phyloP scores from a whole-genome alignment of 768 basidiomycete genomes.

The Mycena vitilis region DNA sequence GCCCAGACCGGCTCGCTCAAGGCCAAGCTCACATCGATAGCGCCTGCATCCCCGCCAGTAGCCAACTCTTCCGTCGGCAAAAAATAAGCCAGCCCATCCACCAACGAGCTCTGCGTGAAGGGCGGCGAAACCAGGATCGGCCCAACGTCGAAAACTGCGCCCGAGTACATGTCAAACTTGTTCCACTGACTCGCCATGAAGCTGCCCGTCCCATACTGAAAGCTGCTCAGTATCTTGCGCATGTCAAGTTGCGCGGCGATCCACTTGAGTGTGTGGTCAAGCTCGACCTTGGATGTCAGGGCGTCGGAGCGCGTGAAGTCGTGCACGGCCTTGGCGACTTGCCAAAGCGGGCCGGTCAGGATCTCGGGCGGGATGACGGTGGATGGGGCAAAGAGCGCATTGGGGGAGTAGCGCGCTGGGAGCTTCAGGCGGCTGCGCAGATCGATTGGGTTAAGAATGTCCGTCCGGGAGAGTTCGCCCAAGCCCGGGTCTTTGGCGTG shows the following conservation, averaged over 20 bases:
- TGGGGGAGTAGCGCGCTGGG: slow-evolving; percentile 31
- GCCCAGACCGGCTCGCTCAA: slow-evolving; percentile 36
- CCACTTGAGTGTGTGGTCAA: slow-evolving; percentile 32
- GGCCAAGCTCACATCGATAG: slow-evolving; percentile 36
- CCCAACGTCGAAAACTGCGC: slow-evolving; percentile 29
- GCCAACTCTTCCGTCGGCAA: slow-evolving; percentile 30
- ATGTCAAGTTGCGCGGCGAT: slow-evolving; percentile 35
- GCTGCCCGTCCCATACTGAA: slow-evolving; percentile 36
- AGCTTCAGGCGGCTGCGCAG: slow-evolving; percentile 27
- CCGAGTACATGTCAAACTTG: slow-evolving; percentile 38
- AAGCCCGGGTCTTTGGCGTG: slow-evolving; percentile 17
- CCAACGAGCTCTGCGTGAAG: slow-evolving; percentile 34
- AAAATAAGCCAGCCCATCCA: slow-evolving; percentile 36
- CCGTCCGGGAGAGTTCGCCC: slow-evolving; percentile 30
- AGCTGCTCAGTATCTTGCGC: slow-evolving; percentile 9
- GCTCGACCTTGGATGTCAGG: slow-evolving; percentile 10
- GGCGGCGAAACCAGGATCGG: slow-evolving; percentile 37
- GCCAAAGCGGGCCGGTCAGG: slow-evolving; percentile 35
- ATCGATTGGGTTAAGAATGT: slow-evolving; percentile 37
- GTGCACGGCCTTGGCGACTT: slow-evolving; percentile 36
- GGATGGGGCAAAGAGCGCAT: slow-evolving; percentile 23
- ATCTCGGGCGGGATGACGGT: slow-evolving; percentile 23
- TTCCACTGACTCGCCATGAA: slow-evolving; percentile 38
- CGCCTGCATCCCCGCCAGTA: slow-evolving; percentile 27
- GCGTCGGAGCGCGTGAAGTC: slow-evolving; percentile 24